A percentile compares a stretch with the other conserved stretches of the same genome.
These are phyloP conservation scores for Sporothrix inflata DNA, from an alignment of 2,329 filamentous ascomycete genomes.

Conservation along the genomic window DNA sequence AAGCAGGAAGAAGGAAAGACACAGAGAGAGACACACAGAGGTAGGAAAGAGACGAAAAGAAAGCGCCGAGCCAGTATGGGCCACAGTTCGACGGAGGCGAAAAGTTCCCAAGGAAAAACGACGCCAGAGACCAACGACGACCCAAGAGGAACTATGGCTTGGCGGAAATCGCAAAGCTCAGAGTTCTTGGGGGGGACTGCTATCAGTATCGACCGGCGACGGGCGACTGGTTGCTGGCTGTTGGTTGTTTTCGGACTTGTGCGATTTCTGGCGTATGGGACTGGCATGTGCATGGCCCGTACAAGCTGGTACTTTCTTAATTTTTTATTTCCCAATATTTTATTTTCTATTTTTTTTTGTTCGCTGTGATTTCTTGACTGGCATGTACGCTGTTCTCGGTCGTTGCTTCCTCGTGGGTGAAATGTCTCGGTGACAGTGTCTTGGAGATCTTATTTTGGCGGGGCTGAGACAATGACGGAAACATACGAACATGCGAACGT, in stretches of 20 bases:
- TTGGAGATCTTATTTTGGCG: constrained; percentile 3
- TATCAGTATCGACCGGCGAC: no score
- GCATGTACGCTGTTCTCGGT: constrained; percentile 13
- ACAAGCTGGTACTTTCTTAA: constrained; percentile 1
- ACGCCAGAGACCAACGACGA: neutral
- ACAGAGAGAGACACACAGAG: neutral
- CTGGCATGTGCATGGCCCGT: constrained; percentile 11
- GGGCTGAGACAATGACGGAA: constrained; percentile 20
- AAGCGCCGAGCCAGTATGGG: constrained; percentile 10
- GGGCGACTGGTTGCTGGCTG: neutral
- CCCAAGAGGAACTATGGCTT: neutral
- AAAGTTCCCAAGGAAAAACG: constrained; percentile 8
- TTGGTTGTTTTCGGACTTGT: constrained; percentile 10
- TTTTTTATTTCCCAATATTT: neutral
- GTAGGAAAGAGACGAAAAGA: neutral
- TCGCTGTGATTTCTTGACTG: no score
- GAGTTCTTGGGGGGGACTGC: neutral
- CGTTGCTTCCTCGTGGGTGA: constrained; percentile 19
- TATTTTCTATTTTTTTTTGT: neutral
- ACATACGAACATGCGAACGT: neutral
- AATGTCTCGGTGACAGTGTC: constrained; percentile 14
- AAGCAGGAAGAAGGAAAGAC: no score
- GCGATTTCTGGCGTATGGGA: neutral
- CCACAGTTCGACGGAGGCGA: neutral
- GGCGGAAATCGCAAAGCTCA: neutral